These are phyloP conservation scores for Yarrowia galli DNA, from an alignment of 1,139 yeast species.

Conservation along the genomic window DNA sequence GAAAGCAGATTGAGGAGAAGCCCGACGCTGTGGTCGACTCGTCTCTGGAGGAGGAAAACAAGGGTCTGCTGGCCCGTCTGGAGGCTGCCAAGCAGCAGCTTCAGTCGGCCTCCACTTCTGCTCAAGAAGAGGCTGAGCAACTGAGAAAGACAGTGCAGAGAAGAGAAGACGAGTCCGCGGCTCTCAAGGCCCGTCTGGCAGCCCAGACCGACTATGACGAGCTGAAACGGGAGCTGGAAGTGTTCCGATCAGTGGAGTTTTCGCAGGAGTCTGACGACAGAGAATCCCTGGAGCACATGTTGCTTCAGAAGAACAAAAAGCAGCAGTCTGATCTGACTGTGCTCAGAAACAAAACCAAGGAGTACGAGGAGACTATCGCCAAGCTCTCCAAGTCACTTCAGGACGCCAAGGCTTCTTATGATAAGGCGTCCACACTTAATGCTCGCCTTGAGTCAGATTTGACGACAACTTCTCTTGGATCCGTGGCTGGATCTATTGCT, in stretches of 20 bases:
- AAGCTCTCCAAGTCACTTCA: slow-evolving; percentile 54
- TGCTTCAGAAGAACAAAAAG: slow-evolving; percentile 66
- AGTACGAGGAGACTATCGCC: slow-evolving; percentile 52
- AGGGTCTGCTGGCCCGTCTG: slow-evolving; percentile 66
- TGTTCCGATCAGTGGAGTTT: slow-evolving; percentile 60
- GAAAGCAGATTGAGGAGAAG: slow-evolving; percentile 65
- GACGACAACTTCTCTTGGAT: slow-evolving; percentile 39
- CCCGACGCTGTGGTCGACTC: slow-evolving; percentile 50
- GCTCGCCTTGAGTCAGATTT: slow-evolving; percentile 75
- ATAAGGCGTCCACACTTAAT: slow-evolving; percentile 57
- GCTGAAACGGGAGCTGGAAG: slow-evolving; percentile 74
- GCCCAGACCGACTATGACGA: slow-evolving; percentile 82
- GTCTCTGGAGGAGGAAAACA: slow-evolving; percentile 59
- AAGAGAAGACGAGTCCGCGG: slow-evolving; percentile 59
- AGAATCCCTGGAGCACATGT: slow-evolving; percentile 52
- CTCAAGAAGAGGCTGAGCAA: slow-evolving; percentile 49
- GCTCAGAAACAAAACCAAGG: slow-evolving; percentile 62
- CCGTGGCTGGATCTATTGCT: slow-evolving; percentile 38
- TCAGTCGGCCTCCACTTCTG: slow-evolving; percentile 40
- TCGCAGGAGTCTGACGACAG: slow-evolving; percentile 53
- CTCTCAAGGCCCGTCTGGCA: slow-evolving; percentile 65
- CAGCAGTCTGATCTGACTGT: slow-evolving; percentile 67
- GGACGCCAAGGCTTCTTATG: slow-evolving; percentile 55
- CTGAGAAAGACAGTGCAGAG: slow-evolving; percentile 47
- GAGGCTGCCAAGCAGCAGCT: slow-evolving; percentile 52